Base-by-base conservation (phyloP, 768 basidiomycete species). In the Piloderma croceum region DNA sequence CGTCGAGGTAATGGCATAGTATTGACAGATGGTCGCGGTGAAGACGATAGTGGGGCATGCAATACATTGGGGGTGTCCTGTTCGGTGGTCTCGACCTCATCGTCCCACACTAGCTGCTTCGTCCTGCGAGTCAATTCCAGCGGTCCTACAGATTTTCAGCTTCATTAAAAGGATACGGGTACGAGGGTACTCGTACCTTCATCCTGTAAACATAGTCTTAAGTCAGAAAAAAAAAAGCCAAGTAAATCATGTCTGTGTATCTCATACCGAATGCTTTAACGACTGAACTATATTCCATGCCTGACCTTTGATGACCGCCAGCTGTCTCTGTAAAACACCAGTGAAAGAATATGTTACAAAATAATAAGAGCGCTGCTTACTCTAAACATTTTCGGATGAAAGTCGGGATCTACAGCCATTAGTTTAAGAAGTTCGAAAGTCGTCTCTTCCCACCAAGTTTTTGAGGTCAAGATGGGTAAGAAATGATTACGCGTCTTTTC, bases 231-330 rank as follows among this genome's bases (percentile, higher is more conserved):
- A 42, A 36, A 24, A 22, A 19, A 10, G n/a, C 38, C 43, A 36
- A 21, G 7, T 38, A 24, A 19, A 34, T 33, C n/a, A 39, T 38
- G n/a, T n/a, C n/a, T n/a, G n/a, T n/a, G n/a, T n/a, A 31, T 9
- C 22, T 69, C 81, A 58, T 55, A 88, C 87, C 15, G 67, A 56
- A 56, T 91, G 89, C 51, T 74, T 81, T 37, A 91, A 63, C 2
- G 86, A 90, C 57, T 91, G 84, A 2, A 92, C 73, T 25, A 93
- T 83, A 51, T 92, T 91, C 77, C 83, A 90, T 31, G 86, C 90
- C 57, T 93, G 90, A 10, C 89, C 90, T 64, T 93, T 93, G 44
- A 94, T 83, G 4, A 94, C 89, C n/a, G 89, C 83, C 41, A 93
- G 62, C 71, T 94, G 91, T 45, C 83, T 71, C 83, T 87, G 53